Evolutionary conservation across 306 rosid genomes (phyloP).

Genomic region (Medicago ruthenica): DNA sequence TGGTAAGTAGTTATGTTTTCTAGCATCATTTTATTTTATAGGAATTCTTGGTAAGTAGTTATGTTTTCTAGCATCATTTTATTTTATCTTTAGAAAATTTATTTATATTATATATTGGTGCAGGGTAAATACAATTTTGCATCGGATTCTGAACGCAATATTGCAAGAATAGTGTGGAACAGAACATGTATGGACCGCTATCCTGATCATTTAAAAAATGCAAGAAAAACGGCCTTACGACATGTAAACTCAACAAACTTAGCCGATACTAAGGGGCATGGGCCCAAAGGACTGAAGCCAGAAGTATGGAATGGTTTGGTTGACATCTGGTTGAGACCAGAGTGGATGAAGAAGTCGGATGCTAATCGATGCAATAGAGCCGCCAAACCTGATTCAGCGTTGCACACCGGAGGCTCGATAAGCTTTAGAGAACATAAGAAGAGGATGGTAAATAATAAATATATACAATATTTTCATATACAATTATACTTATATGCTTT

Average conservation of each 20-base stretch:
- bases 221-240: background rate
- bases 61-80: background rate
- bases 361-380: conserved; percentile 8
- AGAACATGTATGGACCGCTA: conserved; percentile 9
- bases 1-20: background rate
- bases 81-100: background rate
- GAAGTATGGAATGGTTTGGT: conserved; percentile 25
- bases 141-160: background rate
- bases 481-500: background rate
- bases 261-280: background rate
- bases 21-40: background rate
- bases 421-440: conserved; percentile 6
- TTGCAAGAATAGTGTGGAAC: conserved; percentile 14
- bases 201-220: background rate
- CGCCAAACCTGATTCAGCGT: background rate
- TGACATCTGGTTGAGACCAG: conserved; percentile 13
- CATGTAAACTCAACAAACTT: background rate
- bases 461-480: background rate
- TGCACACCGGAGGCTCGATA: conserved; percentile 6
- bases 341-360: background rate
- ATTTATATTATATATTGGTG: conserved; percentile 15
- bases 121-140: background rate
- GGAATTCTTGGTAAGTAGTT: background rate
- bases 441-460: background rate
- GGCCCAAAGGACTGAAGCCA: background rate